Evolutionary conservation across 1,284 basidiomycete genomes (phyloP).

Genomic region (Termitomyces sp.): DNA sequence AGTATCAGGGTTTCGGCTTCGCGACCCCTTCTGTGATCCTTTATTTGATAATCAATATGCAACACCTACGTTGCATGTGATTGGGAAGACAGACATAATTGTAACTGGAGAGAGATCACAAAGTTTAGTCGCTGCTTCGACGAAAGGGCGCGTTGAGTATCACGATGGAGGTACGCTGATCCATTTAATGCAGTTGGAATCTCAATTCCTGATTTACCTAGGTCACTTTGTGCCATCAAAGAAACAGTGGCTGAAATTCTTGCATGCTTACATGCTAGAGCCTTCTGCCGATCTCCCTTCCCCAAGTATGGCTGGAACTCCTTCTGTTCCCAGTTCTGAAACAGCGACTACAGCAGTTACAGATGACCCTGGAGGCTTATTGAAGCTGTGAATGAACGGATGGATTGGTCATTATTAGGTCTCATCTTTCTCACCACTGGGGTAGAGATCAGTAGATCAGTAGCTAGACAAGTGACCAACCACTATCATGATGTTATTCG

Average conservation of each 20-base stretch:
- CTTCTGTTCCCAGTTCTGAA: conserved; percentile 25
- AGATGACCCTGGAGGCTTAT: conserved; percentile 15
- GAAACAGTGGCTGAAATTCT: conserved; percentile 67
- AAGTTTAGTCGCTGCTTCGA: conserved; percentile 54
- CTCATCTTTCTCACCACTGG: not conserved
- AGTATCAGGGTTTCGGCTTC: conserved; percentile 62
- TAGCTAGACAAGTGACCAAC: not conserved
- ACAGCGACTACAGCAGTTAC: conserved; percentile 22
- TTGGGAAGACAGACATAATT: conserved; percentile 78
- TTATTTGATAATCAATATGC: conserved; percentile 54
- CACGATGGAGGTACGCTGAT: conserved; percentile 65
- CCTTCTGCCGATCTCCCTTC: conserved; percentile 27
- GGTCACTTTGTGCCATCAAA: conserved; percentile 80
- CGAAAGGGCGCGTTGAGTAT: conserved; percentile 57
- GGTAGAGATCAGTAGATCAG: not conserved
- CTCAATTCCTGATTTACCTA: conserved; percentile 23
- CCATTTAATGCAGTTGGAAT: not conserved
- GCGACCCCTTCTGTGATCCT: conserved; percentile 49
- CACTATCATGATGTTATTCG: not conserved
- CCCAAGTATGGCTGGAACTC: conserved; percentile 19
- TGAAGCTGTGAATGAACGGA: conserved; percentile 23
- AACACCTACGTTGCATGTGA: conserved; percentile 78
- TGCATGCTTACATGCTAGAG: conserved; percentile 38
- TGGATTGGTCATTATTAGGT: not conserved
- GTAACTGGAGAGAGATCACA: conserved; percentile 70